Conservation (phyloP, 345 rosid species). For the Aegle marmelos region DNA sequence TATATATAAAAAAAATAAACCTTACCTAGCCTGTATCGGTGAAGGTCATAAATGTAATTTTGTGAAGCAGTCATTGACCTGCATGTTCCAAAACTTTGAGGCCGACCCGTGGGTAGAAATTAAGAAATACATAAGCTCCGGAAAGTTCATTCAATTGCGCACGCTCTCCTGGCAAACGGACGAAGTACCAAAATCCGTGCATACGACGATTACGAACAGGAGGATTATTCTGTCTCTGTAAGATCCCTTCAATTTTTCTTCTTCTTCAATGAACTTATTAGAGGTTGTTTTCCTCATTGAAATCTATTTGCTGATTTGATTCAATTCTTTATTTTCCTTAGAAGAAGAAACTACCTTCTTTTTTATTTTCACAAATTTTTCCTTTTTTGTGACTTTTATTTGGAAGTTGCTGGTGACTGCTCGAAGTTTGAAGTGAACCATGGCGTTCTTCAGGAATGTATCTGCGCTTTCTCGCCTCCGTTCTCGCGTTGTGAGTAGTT, state of each 20-base stretch:
- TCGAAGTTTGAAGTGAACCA: slow-evolving; percentile 22
- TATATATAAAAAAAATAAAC: too few species aligned
- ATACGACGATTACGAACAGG: neutral
- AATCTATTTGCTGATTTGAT: neutral
- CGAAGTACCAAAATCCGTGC: too few species aligned
- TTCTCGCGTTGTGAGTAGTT: slow-evolving; percentile 55
- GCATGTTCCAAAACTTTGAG: neutral
- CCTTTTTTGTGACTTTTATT: neutral
- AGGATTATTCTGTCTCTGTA: neutral
- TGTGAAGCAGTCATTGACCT: neutral
- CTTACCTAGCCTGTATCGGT: too few species aligned
- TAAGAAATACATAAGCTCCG: too few species aligned
- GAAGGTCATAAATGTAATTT: neutral
- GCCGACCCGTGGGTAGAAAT: too few species aligned
- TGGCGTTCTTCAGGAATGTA: slow-evolving; percentile 68
- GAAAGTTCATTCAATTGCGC: too few species aligned
- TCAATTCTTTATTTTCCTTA: neutral
- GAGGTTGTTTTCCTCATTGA: neutral
- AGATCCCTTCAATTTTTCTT: too few species aligned
- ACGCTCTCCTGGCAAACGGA: too few species aligned
- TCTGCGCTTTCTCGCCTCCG: slow-evolving; percentile 64
- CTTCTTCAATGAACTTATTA: neutral
- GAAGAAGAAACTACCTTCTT: neutral
- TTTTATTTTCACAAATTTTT: neutral
- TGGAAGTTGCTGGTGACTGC: neutral